Evolutionary conservation across 139 green algal genomes (phyloP).

Genomic region (Chlorella sp.): DNA sequence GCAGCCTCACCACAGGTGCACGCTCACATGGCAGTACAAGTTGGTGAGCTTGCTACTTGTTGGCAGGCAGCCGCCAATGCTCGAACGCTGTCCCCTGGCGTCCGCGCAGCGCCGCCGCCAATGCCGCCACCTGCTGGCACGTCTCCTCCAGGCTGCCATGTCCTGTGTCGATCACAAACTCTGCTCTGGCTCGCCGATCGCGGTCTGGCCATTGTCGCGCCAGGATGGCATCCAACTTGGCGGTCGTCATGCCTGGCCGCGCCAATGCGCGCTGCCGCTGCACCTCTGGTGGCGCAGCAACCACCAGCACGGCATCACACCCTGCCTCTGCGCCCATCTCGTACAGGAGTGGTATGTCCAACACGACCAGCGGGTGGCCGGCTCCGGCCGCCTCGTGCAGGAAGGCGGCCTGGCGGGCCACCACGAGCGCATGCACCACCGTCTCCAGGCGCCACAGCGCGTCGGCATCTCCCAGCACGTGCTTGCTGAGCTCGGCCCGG

Average conservation of each 20-base stretch:
- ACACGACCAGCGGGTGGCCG: slow-evolving; percentile 54
- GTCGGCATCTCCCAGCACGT: slow-evolving; percentile 23
- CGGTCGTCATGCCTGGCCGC: slow-evolving; percentile 73
- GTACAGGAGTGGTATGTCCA: slow-evolving; percentile 90
- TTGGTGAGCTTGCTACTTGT: neutral
- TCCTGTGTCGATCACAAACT: slow-evolving; percentile 77
- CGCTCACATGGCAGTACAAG: neutral
- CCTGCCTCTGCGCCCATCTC: slow-evolving; percentile 61
- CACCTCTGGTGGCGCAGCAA: slow-evolving; percentile 51
- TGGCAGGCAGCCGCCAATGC: neutral
- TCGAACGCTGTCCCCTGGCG: slow-evolving; percentile 5
- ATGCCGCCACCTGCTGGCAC: slow-evolving; percentile 41
- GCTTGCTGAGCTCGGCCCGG: slow-evolving; percentile 29
- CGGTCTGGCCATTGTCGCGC: slow-evolving; percentile 12
- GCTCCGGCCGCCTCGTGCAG: slow-evolving; percentile 31
- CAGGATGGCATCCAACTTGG: slow-evolving; percentile 76
- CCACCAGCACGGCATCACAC: slow-evolving; percentile 74
- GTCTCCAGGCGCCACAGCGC: slow-evolving; percentile 71
- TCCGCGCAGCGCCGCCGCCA: slow-evolving; percentile 48
- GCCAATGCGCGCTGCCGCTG: slow-evolving; percentile 77
- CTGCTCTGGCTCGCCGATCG: slow-evolving; percentile 55
- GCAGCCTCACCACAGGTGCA: neutral
- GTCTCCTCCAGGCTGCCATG: slow-evolving; percentile 48
- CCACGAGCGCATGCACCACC: slow-evolving; percentile 84
- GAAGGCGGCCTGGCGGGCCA: slow-evolving; percentile 39